A percentile compares a stretch with the other conserved stretches of the same genome.
Conservation (phyloP, 108 stramenopile species). For the Craspedostauros australis region DNA sequence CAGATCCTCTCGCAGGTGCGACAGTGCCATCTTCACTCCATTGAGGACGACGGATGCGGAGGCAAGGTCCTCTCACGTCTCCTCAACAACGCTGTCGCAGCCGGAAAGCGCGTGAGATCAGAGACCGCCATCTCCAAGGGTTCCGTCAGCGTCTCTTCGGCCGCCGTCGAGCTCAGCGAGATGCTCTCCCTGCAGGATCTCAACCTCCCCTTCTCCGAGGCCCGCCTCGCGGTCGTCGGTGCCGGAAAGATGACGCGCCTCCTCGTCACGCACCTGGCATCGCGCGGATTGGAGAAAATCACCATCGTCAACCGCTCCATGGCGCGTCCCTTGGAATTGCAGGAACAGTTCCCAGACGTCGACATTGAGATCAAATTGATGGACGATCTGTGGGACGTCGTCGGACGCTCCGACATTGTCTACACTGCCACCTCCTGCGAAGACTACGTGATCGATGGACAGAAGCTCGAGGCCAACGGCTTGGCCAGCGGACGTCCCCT, state of each 20-base stretch:
- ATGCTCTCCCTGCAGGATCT: conserved; percentile 74
- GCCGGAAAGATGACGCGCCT: conserved; percentile 98
- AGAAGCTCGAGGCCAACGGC: conserved; percentile 76
- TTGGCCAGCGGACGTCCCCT: conserved; percentile 64
- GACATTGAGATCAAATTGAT: conserved; percentile 87
- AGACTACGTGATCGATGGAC: conserved; percentile 79
- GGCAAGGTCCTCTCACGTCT: conserved; percentile 93
- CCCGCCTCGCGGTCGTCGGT: conserved; percentile 90
- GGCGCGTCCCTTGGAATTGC: conserved; percentile 69
- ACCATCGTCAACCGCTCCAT: conserved; percentile 94
- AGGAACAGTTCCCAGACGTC: conserved; percentile 88
- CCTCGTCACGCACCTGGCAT: conserved; percentile 91
- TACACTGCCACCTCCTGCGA: conserved; percentile 89
- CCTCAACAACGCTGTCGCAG: conserved; percentile 92
- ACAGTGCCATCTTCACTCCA: conserved; percentile 93
- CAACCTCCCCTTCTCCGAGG: conserved; percentile 83
- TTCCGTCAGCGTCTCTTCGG: conserved; percentile 88
- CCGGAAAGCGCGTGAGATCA: conserved; percentile 93
- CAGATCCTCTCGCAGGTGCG: conserved; percentile 96
- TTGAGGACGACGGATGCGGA: conserved; percentile 93
- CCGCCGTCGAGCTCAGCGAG: conserved; percentile 93
- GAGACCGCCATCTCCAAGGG: conserved; percentile 98
- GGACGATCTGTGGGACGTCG: conserved; percentile 89
- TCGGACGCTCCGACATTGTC: conserved; percentile 87
- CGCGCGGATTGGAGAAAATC: conserved; percentile 88